phyloP scores from a whole-genome alignment of 1,284 basidiomycete genomes.

The Ganoderma sp. region DNA sequence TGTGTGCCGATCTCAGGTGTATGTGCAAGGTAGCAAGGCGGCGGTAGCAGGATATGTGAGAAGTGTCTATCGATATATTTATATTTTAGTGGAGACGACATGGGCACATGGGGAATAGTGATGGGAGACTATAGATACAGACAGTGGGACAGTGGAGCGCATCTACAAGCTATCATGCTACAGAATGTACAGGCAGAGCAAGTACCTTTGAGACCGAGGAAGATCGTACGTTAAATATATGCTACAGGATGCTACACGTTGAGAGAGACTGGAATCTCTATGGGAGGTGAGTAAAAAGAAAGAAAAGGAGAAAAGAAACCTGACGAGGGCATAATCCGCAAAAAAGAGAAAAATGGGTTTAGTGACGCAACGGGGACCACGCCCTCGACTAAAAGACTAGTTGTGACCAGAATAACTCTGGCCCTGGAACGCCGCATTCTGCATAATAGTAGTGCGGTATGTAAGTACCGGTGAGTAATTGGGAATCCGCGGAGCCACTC shows the following conservation, averaged over 20 bases:
- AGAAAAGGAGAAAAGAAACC: neutral
- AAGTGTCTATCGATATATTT: conserved; percentile 6
- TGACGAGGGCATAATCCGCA: neutral
- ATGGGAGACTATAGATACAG: neutral
- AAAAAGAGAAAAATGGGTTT: neutral
- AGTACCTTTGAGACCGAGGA: conserved; percentile 8
- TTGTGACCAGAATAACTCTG: conserved; percentile 22
- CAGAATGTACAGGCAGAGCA: conserved; percentile 2
- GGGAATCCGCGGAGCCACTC: conserved; percentile 6
- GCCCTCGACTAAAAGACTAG: conserved; percentile 8
- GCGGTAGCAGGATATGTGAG: neutral
- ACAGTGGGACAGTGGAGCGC: neutral
- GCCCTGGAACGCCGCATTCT: conserved; percentile 22
- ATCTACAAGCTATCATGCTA: conserved; percentile 12
- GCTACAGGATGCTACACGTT: conserved; percentile 19
- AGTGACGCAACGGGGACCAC: neutral
- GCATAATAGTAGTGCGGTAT: neutral
- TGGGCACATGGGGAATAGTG: neutral
- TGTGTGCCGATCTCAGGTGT: neutral
- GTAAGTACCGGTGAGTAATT: conserved; percentile 11
- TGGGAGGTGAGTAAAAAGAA: neutral
- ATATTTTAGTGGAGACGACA: neutral
- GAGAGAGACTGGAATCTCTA: neutral
- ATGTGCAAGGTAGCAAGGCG: neutral
- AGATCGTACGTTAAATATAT: conserved; percentile 25